Evolutionary conservation across 495 filamentous ascomycete species (phyloP).

Genomic region (Daldinia childiae): DNA sequence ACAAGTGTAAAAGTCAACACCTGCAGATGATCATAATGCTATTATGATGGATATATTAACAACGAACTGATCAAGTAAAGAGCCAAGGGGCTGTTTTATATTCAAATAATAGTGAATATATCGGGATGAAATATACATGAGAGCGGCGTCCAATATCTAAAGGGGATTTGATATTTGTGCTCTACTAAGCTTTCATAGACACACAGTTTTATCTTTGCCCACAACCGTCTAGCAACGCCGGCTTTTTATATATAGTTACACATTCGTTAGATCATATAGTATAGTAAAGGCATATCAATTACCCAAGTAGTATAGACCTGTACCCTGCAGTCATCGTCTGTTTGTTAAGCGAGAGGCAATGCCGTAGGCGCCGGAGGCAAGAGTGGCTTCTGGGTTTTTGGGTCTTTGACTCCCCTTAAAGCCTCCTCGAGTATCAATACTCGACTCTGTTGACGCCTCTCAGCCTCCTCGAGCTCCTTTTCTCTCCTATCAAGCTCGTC

Average conservation of each 20-base stretch:
- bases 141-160: background rate
- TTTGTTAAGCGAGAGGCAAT: constrained; percentile 20
- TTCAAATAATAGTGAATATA: background rate
- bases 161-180: background rate
- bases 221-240: constrained; percentile 1
- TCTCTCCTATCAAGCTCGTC: constrained; percentile 68
- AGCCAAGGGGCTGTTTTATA: constrained; percentile 20
- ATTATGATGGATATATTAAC: background rate
- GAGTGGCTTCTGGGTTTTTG: constrained; percentile 59
- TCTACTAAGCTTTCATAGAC: background rate
- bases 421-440: constrained; percentile 75
- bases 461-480: constrained; percentile 70
- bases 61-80: constrained; percentile 1
- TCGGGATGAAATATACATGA: background rate
- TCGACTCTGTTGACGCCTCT: constrained; percentile 65
- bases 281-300: background rate
- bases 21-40: too few relatives aligned
- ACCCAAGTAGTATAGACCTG: background rate
- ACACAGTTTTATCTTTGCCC: background rate
- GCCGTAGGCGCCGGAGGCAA: constrained; percentile 43
- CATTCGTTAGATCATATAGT: constrained; percentile 7
- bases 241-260: constrained; percentile 11
- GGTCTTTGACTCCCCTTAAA: constrained; percentile 66
- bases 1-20: too few relatives aligned
- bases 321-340: background rate